Evolutionary conservation across 192 early-diverging fungal species (phyloP), one percentile per base, ranked within the genome.

Genomic region (Coemansia sp.): DNA sequence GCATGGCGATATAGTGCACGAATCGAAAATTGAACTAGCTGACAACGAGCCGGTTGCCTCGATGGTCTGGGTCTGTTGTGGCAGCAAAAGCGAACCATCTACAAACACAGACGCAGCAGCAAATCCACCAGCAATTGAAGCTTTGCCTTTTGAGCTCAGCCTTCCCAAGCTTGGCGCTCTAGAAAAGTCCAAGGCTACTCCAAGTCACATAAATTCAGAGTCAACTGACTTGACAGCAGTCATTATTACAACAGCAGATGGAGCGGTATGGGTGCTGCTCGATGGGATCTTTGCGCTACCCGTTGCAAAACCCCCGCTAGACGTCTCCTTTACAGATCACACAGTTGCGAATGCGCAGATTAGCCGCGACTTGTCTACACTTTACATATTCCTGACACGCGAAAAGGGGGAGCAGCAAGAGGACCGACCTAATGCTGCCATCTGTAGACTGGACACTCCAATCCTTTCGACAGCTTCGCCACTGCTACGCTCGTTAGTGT

Each of bases 271-370:
- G 43, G 65, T 80, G 12, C 64, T 65, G 8, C 64, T 80, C 12
- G 66, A 65, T 20, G 78, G 78, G 10, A 75, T 75, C n/a, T 75
- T 80, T n/a, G 49, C 73, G 2, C 70, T 80, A 4, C 78, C 78
- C 6, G 58, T 71, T 14, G 65, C 64, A 9, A 20, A 43, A 5
- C 12, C 64, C 2, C 62, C 69, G 10, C 5, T 32, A 12, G 5
- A 14, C 12, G 41, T 12, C 25, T 7, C n/a, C 3, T 5, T 37
- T 56, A 12, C 42, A 46, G 65, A 40, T n/a, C 41, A 41, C 39
- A 50, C 11, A 11, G 65, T 55, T 3, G 40, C 64, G 0, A 20
- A 60, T 14, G 69, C 75, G 8, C 67, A 63, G n/a, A 57, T 76
- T 19, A 46, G 56, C 57, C 32, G 19, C 2, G 63, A 61, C n/a